A percentile compares a stretch with the other conserved stretches of the same genome.
These are phyloP conservation scores for Ceratocystis colombiana DNA, from an alignment of 2,329 filamentous ascomycete genomes.

Conservation along the genomic window DNA sequence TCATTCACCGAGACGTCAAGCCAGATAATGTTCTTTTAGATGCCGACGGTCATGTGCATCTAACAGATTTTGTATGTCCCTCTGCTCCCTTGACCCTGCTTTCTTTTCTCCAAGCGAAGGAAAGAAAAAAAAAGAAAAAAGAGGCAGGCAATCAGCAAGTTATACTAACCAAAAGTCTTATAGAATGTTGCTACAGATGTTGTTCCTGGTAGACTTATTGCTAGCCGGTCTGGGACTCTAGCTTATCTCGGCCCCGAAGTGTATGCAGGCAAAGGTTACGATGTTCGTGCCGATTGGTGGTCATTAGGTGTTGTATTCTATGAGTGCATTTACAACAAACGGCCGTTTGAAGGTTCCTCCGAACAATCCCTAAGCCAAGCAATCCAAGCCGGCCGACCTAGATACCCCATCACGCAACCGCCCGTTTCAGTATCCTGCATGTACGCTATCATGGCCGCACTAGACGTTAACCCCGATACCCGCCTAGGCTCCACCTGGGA, in stretches of 20 bases:
- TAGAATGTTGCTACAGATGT: conserved; percentile 96
- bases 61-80: conserved; percentile 82
- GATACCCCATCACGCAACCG: conserved; percentile 85
- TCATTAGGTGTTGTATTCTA: conserved; percentile 96
- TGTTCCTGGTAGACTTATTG: conserved; percentile 67
- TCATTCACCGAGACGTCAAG: conserved; percentile 85
- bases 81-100: background rate
- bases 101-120: background rate
- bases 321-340: conserved; percentile 98
- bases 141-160: background rate
- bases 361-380: conserved; percentile 70
- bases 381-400: conserved; percentile 71
- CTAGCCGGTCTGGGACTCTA: conserved; percentile 92
- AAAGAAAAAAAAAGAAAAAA: background rate
- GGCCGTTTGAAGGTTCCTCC: conserved; percentile 84
- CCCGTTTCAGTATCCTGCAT: conserved; percentile 81
- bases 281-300: conserved; percentile 94
- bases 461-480: conserved; percentile 69
- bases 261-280: conserved; percentile 81
- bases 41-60: conserved; percentile 83
- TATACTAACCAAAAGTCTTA: conserved; percentile 32
- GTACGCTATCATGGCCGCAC: conserved; percentile 72
- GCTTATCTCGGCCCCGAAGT: conserved; percentile 95
- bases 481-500: conserved; percentile 82
- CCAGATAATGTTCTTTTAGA: conserved; percentile 85